A percentile compares a stretch with the other conserved stretches of the same genome.
Conservation (phyloP, 1,139 yeast species). For the Debaryomycetaceae sp. region DNA sequence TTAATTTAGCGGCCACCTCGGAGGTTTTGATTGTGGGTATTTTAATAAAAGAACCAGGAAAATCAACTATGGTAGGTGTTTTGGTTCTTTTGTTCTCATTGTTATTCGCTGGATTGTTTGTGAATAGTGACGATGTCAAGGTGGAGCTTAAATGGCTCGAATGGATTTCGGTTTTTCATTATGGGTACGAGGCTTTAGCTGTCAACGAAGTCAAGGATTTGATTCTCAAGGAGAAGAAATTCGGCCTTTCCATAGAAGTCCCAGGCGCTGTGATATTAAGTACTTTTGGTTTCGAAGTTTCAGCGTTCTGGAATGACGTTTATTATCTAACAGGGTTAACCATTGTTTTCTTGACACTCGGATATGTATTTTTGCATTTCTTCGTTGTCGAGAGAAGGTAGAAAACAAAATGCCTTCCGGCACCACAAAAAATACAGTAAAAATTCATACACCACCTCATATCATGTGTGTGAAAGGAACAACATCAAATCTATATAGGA, state of each 20-base stretch:
- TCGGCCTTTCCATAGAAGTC: conserved; percentile 91
- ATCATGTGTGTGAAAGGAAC: too few relatives aligned
- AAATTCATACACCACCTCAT: too few relatives aligned
- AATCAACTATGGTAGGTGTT: conserved; percentile 87
- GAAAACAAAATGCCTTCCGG: background rate
- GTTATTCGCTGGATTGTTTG: conserved; percentile 87
- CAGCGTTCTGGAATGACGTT: conserved; percentile 69
- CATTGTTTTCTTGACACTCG: conserved; percentile 53
- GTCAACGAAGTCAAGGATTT: conserved; percentile 92
- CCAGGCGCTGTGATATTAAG: conserved; percentile 97
- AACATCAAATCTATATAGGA: too few relatives aligned
- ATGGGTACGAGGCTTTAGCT: conserved; percentile 88
- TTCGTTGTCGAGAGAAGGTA: conserved; percentile 75
- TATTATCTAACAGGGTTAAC: conserved; percentile 48
- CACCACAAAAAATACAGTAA: too few relatives aligned
- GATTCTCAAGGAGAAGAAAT: conserved; percentile 80
- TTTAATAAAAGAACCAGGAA: conserved; percentile 82
- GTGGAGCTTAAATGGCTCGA: conserved; percentile 73
- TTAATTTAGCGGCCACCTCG: conserved; percentile 82
- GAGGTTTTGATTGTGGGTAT: conserved; percentile 88
- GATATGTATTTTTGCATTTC: conserved; percentile 70
- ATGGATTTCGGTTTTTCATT: conserved; percentile 86
- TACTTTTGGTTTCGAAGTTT: conserved; percentile 88
- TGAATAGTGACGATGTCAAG: conserved; percentile 76
- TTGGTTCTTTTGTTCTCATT: conserved; percentile 78